Conservation (phyloP, 495 filamentous ascomycete species). For the Lepidopterella palustris region DNA sequence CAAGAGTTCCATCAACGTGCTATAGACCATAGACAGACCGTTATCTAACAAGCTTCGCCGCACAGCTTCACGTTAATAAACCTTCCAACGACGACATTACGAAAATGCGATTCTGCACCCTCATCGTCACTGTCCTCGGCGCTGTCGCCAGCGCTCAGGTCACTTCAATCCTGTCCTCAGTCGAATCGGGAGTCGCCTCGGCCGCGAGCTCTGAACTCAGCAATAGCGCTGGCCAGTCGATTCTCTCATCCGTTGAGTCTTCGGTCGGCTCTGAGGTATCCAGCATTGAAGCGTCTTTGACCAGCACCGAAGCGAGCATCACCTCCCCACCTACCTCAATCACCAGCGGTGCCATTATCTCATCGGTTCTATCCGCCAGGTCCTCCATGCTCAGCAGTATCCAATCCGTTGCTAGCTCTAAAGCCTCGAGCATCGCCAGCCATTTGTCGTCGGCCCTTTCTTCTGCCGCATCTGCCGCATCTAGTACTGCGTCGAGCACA, state of each 20-base stretch:
- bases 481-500: conserved; percentile 10
- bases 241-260: not conserved
- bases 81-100: not conserved
- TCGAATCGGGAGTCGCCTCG: conserved; percentile 1
- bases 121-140: conserved; percentile 19
- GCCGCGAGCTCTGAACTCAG: conserved; percentile 1
- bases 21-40: too few relatives aligned
- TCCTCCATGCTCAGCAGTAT: not conserved
- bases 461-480: not conserved
- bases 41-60: not conserved
- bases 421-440: not conserved
- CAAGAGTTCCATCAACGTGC: not conserved
- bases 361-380: not conserved
- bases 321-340: conserved; percentile 3
- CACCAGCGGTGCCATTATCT: not conserved
- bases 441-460: not conserved
- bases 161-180: conserved; percentile 6
- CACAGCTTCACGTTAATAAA: not conserved
- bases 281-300: not conserved
- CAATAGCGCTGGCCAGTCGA: too few relatives aligned
- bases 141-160: conserved; percentile 16
- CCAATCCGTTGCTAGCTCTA: not conserved
- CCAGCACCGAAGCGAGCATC: not conserved
- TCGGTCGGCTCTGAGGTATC: not conserved
- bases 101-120: conserved; percentile 24